Percentiles rank a stretch among this genome's conserved stretches.
phyloP scores from a whole-genome alignment of 2,329 filamentous ascomycete genomes.

The Pseudogymnoascus sp. region DNA sequence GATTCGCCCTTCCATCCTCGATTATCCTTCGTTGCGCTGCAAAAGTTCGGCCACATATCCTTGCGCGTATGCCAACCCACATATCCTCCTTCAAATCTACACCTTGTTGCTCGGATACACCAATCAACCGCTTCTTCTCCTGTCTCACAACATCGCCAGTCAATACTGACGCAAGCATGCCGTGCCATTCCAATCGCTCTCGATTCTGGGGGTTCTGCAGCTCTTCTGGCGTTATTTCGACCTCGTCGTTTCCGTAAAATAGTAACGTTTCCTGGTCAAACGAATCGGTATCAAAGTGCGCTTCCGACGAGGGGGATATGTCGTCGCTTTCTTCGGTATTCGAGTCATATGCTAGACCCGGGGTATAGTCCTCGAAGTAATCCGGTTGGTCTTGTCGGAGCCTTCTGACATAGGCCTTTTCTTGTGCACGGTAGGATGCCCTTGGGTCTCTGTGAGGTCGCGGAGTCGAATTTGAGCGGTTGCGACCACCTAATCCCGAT shows the following conservation, averaged over 20 bases:
- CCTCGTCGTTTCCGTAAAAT: constrained; percentile 85
- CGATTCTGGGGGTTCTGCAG: constrained; percentile 80
- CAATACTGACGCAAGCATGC: constrained; percentile 91
- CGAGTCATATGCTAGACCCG: constrained; percentile 56
- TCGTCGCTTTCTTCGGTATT: constrained; percentile 74
- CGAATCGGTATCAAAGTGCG: constrained; percentile 71
- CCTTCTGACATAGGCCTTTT: constrained; percentile 90
- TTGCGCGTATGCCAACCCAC: constrained; percentile 83
- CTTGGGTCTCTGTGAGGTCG: constrained; percentile 51
- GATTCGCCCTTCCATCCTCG: constrained; percentile 69
- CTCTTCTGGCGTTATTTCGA: constrained; percentile 84
- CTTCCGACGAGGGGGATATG: constrained; percentile 80
- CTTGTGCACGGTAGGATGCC: constrained; percentile 73
- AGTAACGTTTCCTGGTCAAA: constrained; percentile 90
- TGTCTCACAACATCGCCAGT: constrained; percentile 96
- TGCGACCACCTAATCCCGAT: constrained; percentile 37
- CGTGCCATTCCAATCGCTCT: constrained; percentile 93
- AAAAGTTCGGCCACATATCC: constrained; percentile 74
- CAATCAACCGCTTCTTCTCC: constrained; percentile 92
- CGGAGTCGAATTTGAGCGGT: constrained; percentile 44
- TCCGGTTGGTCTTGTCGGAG: constrained; percentile 67
- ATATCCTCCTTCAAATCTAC: constrained; percentile 67
- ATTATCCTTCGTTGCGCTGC: constrained; percentile 81
- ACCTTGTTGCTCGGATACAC: constrained; percentile 56
- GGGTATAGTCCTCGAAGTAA: constrained; percentile 57